Base-by-base conservation (phyloP, 306 rosid genomes). In the Rosa rugosa region DNA sequence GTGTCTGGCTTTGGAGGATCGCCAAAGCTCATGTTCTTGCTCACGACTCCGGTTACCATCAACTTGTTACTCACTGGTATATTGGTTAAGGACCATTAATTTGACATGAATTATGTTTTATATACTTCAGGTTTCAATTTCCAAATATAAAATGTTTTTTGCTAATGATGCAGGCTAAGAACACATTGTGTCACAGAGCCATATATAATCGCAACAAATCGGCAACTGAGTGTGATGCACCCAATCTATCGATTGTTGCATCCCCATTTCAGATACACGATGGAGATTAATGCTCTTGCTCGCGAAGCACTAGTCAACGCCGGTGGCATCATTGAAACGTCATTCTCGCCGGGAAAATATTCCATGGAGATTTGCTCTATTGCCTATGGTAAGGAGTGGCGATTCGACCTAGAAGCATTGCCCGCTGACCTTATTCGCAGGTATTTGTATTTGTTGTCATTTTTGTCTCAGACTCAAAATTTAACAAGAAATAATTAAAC, bases 211-310 rank as follows among this genome's bases (percentile, higher is more conserved):
- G 98, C 97, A 27, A 49, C 98, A 42, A 82, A 90, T 67, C 84
- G 98, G 38, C 98, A 94, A 73, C 86, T 94, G 1, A 94, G 98
- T 82, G 92, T 40, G 41, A 84, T 92, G 90, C 98, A 94, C 56
- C 98, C 98, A 22, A 90, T 94, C 71, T 89, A 89, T 59, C 88
- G 92, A 80, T 70, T 94, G 8, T 64, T 94, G 31, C 93, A 83
- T 41, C 98, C 98, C 2, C 98, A 94, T 84, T 90, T 94, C 49
- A 80, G 98, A 56, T 92, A 92, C 88, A 94, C 98, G 5, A 90
- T 90, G 92, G 97, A 92, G 80, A 94, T 94, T 69, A 94, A 94
- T 71, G 91, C 91, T 6, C 86, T 92, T 6, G 98, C 98, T 13
- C 92, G 98, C 0, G 70, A 78, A 54, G 81, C 90, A 4, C 87